phyloP scores from a whole-genome alignment of 305 asterid species.

The Solanum hybrid region DNA sequence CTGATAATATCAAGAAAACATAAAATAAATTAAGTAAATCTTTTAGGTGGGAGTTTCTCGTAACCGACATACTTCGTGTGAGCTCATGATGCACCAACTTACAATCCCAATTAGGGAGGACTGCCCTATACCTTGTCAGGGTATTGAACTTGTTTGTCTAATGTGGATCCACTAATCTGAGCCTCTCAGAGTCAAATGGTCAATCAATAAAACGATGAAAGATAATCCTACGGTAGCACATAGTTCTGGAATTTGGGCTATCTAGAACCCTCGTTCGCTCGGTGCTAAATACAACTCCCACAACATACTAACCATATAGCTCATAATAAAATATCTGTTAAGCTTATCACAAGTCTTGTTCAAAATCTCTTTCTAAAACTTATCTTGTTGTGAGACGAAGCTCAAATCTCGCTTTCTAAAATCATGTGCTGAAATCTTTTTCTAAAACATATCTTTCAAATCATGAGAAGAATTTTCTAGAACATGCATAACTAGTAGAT shows the following conservation, averaged over 20 bases:
- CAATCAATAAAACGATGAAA: not conserved
- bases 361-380: not conserved
- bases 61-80: not conserved
- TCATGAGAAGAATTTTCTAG: not conserved
- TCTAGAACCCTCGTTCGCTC: not conserved
- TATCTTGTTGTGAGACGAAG: not conserved
- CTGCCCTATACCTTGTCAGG: not conserved
- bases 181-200: not conserved
- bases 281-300: not conserved
- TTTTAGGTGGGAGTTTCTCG: not conserved
- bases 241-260: not conserved
- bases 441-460: not conserved
- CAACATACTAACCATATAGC: not conserved
- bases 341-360: not conserved
- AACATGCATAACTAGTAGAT: not conserved
- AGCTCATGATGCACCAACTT: not conserved
- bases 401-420: not conserved
- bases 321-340: too few relatives aligned
- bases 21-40: not conserved
- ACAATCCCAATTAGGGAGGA: not conserved
- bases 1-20: not conserved
- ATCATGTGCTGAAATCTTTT: not conserved
- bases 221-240: not conserved
- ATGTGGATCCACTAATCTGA: not conserved
- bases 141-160: not conserved